Percentiles rank a stretch among this genome's conserved stretches.
phyloP scores from a whole-genome alignment of 2,329 filamentous ascomycete species.

The Paraphoma chrysanthemicola region DNA sequence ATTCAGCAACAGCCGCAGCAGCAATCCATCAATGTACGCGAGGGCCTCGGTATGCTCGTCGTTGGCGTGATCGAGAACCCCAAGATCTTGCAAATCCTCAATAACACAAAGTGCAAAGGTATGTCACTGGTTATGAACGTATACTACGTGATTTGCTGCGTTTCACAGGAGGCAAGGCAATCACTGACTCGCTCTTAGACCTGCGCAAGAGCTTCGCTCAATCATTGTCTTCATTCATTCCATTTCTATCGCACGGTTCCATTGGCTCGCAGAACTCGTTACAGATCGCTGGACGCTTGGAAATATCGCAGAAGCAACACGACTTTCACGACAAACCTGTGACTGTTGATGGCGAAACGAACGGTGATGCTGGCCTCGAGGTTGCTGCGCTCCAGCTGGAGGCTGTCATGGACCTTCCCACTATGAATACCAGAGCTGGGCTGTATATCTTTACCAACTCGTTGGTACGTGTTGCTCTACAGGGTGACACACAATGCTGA shows the following conservation, averaged over 20 bases:
- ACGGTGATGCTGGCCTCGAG: constrained; percentile 48
- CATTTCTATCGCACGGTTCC: constrained; percentile 63
- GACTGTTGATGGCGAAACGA: constrained; percentile 51
- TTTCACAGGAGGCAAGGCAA: background rate
- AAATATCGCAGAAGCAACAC: constrained; percentile 50
- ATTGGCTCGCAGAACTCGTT: constrained; percentile 59
- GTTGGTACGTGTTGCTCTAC: constrained; percentile 61
- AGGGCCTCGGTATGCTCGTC: constrained; percentile 69
- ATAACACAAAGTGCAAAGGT: constrained; percentile 63
- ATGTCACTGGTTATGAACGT: constrained; percentile 5
- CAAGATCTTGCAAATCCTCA: constrained; percentile 62
- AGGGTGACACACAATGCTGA: constrained; percentile 37
- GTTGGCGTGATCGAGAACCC: constrained; percentile 68
- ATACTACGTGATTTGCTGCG: no score
- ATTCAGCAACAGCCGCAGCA: constrained; percentile 56
- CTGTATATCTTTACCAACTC: constrained; percentile 87
- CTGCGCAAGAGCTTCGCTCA: constrained; percentile 41
- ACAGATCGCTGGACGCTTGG: constrained; percentile 50
- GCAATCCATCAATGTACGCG: constrained; percentile 68
- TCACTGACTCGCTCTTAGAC: constrained; percentile 20
- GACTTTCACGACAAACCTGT: constrained; percentile 53
- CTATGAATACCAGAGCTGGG: constrained; percentile 78
- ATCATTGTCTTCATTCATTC: constrained; percentile 41
- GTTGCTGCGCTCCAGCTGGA: constrained; percentile 60
- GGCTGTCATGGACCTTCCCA: constrained; percentile 69